Percentiles rank a stretch among this genome's conserved stretches.
Conservation (phyloP, 176 grass and related monocot species). For the Raddia guianensis region DNA sequence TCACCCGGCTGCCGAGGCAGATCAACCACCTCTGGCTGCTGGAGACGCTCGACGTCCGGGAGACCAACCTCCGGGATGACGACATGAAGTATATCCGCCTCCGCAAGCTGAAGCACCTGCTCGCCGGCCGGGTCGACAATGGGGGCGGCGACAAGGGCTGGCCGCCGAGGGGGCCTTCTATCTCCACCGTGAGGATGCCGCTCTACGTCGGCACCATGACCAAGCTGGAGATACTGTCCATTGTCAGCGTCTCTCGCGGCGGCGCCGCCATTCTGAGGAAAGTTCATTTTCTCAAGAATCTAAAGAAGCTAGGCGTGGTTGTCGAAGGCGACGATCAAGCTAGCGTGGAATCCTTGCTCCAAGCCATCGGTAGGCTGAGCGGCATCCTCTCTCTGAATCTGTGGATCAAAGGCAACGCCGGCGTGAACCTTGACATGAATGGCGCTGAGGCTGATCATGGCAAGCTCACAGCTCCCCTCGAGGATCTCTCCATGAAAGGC, state of each 20-base stretch:
- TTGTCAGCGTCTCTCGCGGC: neutral
- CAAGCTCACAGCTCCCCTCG: neutral
- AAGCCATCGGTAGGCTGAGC: neutral
- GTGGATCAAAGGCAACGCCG: too few relatives aligned
- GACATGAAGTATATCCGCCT: neutral
- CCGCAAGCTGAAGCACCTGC: neutral
- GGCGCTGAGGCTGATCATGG: too few relatives aligned
- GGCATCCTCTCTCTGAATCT: too few relatives aligned
- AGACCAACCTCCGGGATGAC: neutral
- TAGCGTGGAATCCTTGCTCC: neutral
- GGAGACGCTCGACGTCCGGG: neutral
- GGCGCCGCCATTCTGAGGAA: neutral
- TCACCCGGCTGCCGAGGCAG: neutral
- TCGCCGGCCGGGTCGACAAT: neutral
- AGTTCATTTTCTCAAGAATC: neutral
- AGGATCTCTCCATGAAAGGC: neutral
- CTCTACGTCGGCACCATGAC: too few relatives aligned
- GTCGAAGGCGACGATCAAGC: neutral
- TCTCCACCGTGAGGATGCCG: too few relatives aligned
- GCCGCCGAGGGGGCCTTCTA: too few relatives aligned
- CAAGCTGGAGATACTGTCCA: too few relatives aligned
- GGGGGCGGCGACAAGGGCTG: too few relatives aligned
- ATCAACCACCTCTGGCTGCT: neutral
- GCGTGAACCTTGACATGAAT: neutral
- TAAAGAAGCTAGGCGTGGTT: neutral